Percentiles rank a stretch among this genome's conserved stretches.
phyloP scores from a whole-genome alignment of 345 rosid species.

The Citrus unshiu region DNA sequence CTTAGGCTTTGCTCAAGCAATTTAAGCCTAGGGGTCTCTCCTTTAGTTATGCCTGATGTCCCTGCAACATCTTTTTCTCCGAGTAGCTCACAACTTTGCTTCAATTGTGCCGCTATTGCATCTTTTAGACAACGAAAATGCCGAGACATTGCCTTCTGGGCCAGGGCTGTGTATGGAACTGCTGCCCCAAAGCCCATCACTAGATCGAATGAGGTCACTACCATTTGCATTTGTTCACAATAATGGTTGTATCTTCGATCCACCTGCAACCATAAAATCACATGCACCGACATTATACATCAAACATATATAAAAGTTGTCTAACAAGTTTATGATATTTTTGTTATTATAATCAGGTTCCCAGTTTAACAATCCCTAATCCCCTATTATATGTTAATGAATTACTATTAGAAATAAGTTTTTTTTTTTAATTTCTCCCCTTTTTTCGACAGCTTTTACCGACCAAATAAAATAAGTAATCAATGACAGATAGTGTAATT shows the following conservation, averaged over 20 bases:
- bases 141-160: conserved; percentile 98
- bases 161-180: conserved; percentile 85
- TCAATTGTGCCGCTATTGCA: conserved; percentile 65
- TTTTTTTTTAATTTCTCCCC: background rate
- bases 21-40: conserved; percentile 87
- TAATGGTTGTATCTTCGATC: conserved; percentile 89
- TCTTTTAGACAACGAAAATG: conserved; percentile 94
- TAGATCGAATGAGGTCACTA: conserved; percentile 89
- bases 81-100: conserved; percentile 68
- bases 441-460: background rate
- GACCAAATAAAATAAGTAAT: background rate
- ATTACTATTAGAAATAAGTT: background rate
- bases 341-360: background rate
- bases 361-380: background rate
- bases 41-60: conserved; percentile 73
- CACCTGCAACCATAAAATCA: conserved; percentile 50
- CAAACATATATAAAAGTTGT: background rate
- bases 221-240: conserved; percentile 97
- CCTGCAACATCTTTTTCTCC: conserved; percentile 82
- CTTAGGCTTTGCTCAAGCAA: conserved; percentile 82
- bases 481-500: background rate
- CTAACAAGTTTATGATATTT: background rate
- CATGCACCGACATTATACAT: conserved; percentile 7
- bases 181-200: conserved; percentile 94
- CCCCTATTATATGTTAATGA: background rate